Evolutionary conservation across 129 eudicot species (phyloP).

Genomic region (Ambrosia artemisiifolia): DNA sequence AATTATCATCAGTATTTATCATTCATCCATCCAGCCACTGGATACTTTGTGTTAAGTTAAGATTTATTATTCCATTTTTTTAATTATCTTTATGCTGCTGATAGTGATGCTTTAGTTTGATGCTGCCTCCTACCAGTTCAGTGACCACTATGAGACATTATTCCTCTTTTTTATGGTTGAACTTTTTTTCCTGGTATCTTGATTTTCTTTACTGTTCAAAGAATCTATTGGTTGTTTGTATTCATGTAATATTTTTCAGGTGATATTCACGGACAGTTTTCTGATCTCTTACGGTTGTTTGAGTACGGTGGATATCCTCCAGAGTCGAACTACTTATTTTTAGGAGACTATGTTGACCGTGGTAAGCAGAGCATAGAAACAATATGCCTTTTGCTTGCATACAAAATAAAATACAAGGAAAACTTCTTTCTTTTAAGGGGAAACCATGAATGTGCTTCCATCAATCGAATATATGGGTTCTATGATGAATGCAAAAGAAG

Average conservation of each 20-base stretch:
- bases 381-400: conserved; percentile 60
- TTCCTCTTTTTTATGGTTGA: background rate
- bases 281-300: conserved; percentile 57
- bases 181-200: background rate
- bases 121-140: background rate
- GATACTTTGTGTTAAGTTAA: background rate
- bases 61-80: background rate
- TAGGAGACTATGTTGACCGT: conserved; percentile 68
- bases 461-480: conserved; percentile 59
- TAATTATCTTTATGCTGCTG: conserved; percentile 17
- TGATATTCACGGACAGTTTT: conserved; percentile 58
- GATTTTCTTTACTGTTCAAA: background rate
- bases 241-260: conserved; percentile 33
- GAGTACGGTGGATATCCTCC: conserved; percentile 66
- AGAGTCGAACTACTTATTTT: conserved; percentile 49
- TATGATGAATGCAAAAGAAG: conserved; percentile 66
- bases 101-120: background rate
- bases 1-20: background rate
- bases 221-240: background rate
- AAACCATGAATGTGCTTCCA: conserved; percentile 63
- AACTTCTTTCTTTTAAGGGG: conserved; percentile 70
- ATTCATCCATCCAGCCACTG: background rate
- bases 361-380: conserved; percentile 78
- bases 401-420: conserved; percentile 66
- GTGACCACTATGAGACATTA: background rate